Evolutionary conservation across 1,139 yeast species (phyloP).

Genomic region (Debaryomycetaceae sp.): DNA sequence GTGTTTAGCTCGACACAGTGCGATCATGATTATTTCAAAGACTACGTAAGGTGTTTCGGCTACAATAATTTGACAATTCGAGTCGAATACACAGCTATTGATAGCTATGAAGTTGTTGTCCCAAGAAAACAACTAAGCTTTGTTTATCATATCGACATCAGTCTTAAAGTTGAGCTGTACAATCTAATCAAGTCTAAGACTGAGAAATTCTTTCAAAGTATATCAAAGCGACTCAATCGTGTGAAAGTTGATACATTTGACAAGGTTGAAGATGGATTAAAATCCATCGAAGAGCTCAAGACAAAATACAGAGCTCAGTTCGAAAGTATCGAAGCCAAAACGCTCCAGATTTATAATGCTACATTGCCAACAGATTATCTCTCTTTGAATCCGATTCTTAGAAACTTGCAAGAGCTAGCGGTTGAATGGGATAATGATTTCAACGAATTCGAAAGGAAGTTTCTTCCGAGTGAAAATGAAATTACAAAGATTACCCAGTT

Average conservation of each 20-base stretch:
- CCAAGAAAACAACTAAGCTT: slow-evolving; percentile 74
- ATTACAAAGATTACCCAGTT: slow-evolving; percentile 87
- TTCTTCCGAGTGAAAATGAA: slow-evolving; percentile 90
- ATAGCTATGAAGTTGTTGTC: slow-evolving; percentile 70
- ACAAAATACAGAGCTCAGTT: slow-evolving; percentile 52
- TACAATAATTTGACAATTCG: slow-evolving; percentile 75
- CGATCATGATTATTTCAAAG: slow-evolving; percentile 72
- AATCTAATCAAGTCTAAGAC: slow-evolving; percentile 53
- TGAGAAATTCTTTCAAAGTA: slow-evolving; percentile 64
- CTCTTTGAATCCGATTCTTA: slow-evolving; percentile 62
- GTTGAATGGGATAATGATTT: slow-evolving; percentile 88
- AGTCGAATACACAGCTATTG: slow-evolving; percentile 73
- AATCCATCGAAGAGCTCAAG: slow-evolving; percentile 57
- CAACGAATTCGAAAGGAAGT: slow-evolving; percentile 72
- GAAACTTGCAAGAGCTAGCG: slow-evolving; percentile 76
- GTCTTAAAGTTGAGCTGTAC: slow-evolving; percentile 63
- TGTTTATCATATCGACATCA: slow-evolving; percentile 69
- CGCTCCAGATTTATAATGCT: slow-evolving; percentile 51
- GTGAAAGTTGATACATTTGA: slow-evolving; percentile 82
- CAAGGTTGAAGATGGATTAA: slow-evolving; percentile 65
- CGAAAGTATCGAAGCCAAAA: slow-evolving; percentile 36
- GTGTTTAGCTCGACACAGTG: slow-evolving; percentile 36
- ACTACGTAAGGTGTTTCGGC: slow-evolving; percentile 82
- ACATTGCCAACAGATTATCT: slow-evolving; percentile 66
- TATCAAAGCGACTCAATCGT: slow-evolving; percentile 65